These are phyloP conservation scores for Penicillium desertorum DNA, from an alignment of 495 filamentous ascomycete genomes.

Conservation along the genomic window DNA sequence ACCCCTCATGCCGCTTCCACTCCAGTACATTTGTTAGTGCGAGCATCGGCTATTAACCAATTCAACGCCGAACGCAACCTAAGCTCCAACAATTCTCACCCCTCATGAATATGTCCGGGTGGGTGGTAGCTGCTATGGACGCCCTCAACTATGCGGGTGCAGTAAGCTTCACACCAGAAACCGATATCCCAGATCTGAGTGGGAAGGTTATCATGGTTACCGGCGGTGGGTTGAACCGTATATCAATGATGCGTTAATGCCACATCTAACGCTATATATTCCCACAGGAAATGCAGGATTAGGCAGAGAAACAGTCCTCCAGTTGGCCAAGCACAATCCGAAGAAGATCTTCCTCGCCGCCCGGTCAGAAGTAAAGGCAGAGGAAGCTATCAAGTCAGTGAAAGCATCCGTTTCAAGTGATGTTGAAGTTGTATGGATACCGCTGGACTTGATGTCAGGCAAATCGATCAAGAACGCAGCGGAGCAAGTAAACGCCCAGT, in stretches of 20 bases:
- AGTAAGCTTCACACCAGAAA: slow-evolving; percentile 39
- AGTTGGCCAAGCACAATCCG: slow-evolving; percentile 56
- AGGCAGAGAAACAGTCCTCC: slow-evolving; percentile 54
- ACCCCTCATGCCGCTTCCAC: too few species aligned
- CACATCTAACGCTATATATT: not conserved
- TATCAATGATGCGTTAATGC: not conserved
- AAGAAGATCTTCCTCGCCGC: slow-evolving; percentile 53
- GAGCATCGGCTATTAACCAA: slow-evolving; percentile 6
- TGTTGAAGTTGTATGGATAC: slow-evolving; percentile 41
- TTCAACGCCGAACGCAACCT: not conserved
- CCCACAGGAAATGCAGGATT: slow-evolving; percentile 56
- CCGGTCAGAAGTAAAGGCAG: slow-evolving; percentile 35
- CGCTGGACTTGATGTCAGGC: slow-evolving; percentile 46
- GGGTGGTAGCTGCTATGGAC: slow-evolving; percentile 24
- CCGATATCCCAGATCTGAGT: slow-evolving; percentile 52
- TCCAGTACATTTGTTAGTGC: not conserved
- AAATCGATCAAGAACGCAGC: slow-evolving; percentile 53
- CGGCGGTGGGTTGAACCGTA: slow-evolving; percentile 45
- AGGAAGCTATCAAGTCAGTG: slow-evolving; percentile 25
- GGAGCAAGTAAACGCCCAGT: slow-evolving; percentile 43
- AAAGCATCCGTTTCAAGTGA: slow-evolving; percentile 20
- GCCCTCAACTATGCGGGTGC: slow-evolving; percentile 30
- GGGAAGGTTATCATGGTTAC: slow-evolving; percentile 58
- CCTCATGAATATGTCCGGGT: slow-evolving; percentile 21
- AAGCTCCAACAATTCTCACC: not conserved